Evolutionary conservation across 352 stramenopile species (phyloP).

Genomic region (Aphanomyces stellatus): DNA sequence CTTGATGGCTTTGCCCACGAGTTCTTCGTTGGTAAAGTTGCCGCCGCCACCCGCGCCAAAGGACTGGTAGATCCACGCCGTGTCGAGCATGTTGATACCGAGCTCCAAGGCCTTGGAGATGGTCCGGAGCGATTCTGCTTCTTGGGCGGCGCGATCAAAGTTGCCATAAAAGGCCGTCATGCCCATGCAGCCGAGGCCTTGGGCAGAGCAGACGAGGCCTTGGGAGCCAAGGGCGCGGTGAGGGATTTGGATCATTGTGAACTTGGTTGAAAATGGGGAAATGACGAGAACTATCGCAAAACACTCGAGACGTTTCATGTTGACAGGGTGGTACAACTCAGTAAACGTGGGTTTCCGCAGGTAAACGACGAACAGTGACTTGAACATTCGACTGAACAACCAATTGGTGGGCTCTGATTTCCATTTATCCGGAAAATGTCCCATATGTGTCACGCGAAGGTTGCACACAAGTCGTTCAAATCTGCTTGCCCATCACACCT

Average conservation of each 20-base stretch:
- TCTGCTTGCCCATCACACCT: no score
- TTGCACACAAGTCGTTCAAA: no score
- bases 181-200: constrained; percentile 6
- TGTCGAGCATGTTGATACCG: constrained; percentile 65
- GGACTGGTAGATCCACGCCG: constrained; percentile 38
- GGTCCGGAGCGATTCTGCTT: neutral
- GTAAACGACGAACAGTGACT: no score
- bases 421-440: no score
- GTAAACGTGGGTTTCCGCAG: no score
- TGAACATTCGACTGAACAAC: no score
- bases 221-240: neutral
- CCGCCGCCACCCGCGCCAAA: constrained; percentile 30
- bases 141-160: neutral
- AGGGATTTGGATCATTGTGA: neutral
- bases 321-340: no score
- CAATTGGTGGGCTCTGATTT: no score
- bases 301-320: no score
- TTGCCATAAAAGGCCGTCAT: constrained; percentile 15
- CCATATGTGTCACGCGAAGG: no score
- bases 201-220: neutral
- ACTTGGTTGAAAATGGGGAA: no score
- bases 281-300: no score
- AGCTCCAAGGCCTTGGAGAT: constrained; percentile 23
- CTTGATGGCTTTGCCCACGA: constrained; percentile 44
- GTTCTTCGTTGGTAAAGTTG: constrained; percentile 46